Percentiles rank a stretch among this genome's conserved stretches.
Conservation (phyloP, 306 rosid genomes). For the Inga laurina region DNA sequence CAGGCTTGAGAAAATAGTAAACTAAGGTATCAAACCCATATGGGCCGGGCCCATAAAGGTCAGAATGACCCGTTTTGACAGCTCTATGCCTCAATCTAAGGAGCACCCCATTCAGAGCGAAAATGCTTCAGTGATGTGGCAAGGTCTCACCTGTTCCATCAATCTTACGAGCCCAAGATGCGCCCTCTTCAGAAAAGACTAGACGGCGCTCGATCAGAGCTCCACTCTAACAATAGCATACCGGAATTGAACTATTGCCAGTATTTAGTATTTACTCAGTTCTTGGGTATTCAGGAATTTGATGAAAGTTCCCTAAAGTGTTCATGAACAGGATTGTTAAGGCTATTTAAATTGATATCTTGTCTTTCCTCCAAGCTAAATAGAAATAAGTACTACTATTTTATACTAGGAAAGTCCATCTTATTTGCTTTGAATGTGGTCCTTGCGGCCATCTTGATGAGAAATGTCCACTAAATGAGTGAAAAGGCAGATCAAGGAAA, state of each 20-base stretch:
- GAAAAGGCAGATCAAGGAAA: neutral
- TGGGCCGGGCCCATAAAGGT: neutral
- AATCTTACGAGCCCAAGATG: neutral
- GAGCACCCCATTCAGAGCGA: neutral
- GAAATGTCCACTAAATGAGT: neutral
- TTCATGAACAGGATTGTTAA: neutral
- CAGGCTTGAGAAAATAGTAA: neutral
- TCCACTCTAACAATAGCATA: too few species aligned
- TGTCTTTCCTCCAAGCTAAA: neutral
- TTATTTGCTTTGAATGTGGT: neutral
- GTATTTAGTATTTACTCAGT: neutral
- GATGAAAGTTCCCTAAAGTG: neutral
- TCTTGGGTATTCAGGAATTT: neutral
- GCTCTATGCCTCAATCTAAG: neutral
- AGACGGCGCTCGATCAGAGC: too few species aligned
- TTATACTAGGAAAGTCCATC: neutral
- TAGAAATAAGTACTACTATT: neutral
- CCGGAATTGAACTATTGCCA: too few species aligned
- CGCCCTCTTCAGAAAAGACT: neutral
- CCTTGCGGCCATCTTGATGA: neutral
- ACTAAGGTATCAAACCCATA: neutral
- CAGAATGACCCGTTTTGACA: neutral
- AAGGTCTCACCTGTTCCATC: neutral
- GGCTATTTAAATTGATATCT: neutral
- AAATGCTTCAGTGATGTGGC: neutral